Evolutionary conservation across 2,329 filamentous ascomycete species (phyloP), one percentile per base, ranked within the genome.

Genomic region (Talaromyces atroroseus): DNA sequence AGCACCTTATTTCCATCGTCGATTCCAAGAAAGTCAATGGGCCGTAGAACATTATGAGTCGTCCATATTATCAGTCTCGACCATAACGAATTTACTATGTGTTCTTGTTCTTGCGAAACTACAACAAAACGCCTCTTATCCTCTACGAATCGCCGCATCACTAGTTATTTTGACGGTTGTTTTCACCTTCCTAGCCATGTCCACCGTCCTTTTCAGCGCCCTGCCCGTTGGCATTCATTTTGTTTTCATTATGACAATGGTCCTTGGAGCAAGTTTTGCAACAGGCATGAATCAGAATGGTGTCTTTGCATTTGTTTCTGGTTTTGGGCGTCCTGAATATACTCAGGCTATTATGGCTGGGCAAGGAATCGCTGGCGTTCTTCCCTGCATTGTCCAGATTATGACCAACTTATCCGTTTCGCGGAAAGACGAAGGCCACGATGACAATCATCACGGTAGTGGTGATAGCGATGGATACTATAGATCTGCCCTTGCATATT

Each of bases 281-380:
- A 88, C 91, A 0, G 92, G 89, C 0, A 78, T 96, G 51, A 88
- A 92, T 63, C 94, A 97, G 74, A 97, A 97, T 71, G 94, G 94
- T 18, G 84, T 94, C 11, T 96, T 96, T 70, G 90, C 94, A 2
- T 97, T 92, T 68, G 91, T 90, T 2, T 84, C 89, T 3, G 87
- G 89, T 52, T 97, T 96, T 66, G 90, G 87, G 36, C 80, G 89
- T 52, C 83, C 87, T 20, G 89, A 94, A 71, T 99, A 97, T 71
- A 96, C 90, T 55, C 92, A 97, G 73, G 92, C 88, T 23, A 91
- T 97, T 71, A 97, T 99, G 92, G 86, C 87, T 2, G 94, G 94
- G 1, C 94, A 99, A 72, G 92, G 87, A 32, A 80, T 99, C 3
- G 92, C 94, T 0, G 94, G 94, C 29, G 92, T 99, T 10, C 77